Evolutionary conservation across 2,329 filamentous ascomycete genomes (phyloP), one percentile per base, ranked within the genome.

Genomic region (Diaporthe vexans): DNA sequence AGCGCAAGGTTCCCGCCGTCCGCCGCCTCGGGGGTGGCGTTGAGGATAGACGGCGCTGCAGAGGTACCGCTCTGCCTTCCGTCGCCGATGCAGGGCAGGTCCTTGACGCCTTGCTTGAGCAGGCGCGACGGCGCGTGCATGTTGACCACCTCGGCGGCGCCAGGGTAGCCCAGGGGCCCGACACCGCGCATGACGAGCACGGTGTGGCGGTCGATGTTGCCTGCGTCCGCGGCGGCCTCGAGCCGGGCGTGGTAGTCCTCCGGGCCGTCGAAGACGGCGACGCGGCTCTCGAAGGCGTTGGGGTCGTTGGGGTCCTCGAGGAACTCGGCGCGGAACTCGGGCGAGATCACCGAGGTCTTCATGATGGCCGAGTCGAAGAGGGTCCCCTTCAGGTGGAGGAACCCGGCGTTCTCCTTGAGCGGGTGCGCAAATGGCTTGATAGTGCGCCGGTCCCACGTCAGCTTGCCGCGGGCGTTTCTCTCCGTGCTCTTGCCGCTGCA

Each of bases 51-150:
- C 1, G 88, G 88, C 4, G 86, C 88, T 0, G 86, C 87, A 4
- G 88, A 89, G 3, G 88, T 90, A 43, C 88, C 88, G 10, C 86
- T 89, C 77, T 90, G 88, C 61, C 88, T 81, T 1, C 88, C 88
- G 77, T 90, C 88, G 9, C 88, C 88, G 74, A 90, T 87, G 73
- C 86, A 88, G 10, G 85, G 84, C 63, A 90, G 79, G 59, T 86
- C 82, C 76, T 83, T 78, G 74, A 89, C 79, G 68, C 88, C 85
- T 77, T 86, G 78, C 75, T 83, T 83, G 57, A 88, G 77, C 6
- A 88, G 81, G 69, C 83, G 81, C 35, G 81, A 82, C 1, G 86
- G 86, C 35, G 86, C 84, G 69, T 86, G 85, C 86, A 88, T 88
- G 78, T 88, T 88, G 73, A 88, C 86, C 26, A 88, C 86, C 76